Evolutionary conservation across 768 basidiomycete genomes (phyloP), one percentile per base, ranked within the genome.

Genomic region (Cystofilobasidium bisporidii): DNA sequence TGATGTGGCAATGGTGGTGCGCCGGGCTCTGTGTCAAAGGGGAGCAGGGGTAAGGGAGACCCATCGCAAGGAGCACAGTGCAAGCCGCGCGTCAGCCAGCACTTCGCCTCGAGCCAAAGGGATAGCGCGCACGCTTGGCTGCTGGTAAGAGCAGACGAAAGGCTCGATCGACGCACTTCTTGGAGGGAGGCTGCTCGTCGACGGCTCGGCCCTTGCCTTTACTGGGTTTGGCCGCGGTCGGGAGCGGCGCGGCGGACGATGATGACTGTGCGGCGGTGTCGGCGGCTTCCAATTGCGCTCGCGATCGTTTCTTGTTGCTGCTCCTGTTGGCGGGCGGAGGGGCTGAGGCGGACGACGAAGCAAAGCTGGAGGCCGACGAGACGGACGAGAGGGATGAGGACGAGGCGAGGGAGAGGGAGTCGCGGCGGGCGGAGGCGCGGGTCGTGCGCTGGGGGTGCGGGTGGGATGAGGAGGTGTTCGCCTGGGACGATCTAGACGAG

Each of bases 1-100:
- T 55, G 61, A 68, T 53, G 61, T 68, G 53, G 33, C 32, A 24
- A 47, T 40, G 65, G 58, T 58, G 50, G 43, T 57, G 18, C 33
- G 8, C 1, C 30, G 30, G n/a, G 20, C 28, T 15, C 32, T 45
- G 30, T 10, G 18, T 8, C 32, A 22, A 41, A 15, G 28, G 22
- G 26, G 15, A 38, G 33, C 1, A 38, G 22, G 10, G 40, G 41
- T 15, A 24, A 10, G 38, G 2, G 32, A 20, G 53, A 55, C 15
- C n/a, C 59, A 53, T 36, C 36, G 36, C 36, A 36, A 36, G 36
- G 12, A 17, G 14, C 18, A 30, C 20, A 8, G 45, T 32, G 32
- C 22, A 33, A n/a, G 3, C n/a, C 33, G 41, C 33, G 45, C 40
- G 40, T 30, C 4, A 12, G 33, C 24, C 59, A 14, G n/a, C 59